Evolutionary conservation across 176 grass and related monocot genomes (phyloP).

Genomic region (Musa acuminata): DNA sequence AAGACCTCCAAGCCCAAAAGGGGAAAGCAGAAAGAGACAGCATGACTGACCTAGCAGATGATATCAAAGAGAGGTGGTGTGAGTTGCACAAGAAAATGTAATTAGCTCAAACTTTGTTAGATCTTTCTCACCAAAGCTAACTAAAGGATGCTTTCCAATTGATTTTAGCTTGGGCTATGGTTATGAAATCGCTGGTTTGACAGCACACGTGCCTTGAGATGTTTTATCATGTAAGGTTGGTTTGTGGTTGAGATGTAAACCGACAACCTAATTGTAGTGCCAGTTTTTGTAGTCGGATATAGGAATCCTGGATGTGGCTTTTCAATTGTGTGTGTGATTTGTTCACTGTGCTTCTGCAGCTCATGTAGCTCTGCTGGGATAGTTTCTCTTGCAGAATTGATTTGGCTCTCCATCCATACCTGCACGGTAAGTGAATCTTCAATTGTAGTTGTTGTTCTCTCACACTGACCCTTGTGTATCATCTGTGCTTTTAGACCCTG

Average conservation of each 20-base stretch:
- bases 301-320: background rate
- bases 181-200: background rate
- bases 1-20: constrained; percentile 59
- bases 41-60: background rate
- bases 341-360: background rate
- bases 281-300: background rate
- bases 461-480: background rate
- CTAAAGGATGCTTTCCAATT: background rate
- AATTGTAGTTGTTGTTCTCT: background rate
- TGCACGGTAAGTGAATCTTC: too few relatives aligned
- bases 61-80: background rate
- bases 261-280: background rate
- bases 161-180: constrained; percentile 3
- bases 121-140: constrained; percentile 3
- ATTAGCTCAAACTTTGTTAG: background rate
- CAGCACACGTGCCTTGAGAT: background rate
- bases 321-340: background rate
- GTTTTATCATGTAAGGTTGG: background rate
- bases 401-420: too few relatives aligned
- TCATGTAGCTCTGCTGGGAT: background rate
- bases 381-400: too few relatives aligned
- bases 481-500: background rate
- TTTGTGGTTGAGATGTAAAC: background rate
- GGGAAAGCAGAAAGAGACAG: constrained; percentile 44
- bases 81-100: constrained; percentile 4